Evolutionary conservation across 805 yeast genomes (phyloP), one percentile per base, ranked within the genome.

Genomic region (Wickerhamomyces hampshirensis): DNA sequence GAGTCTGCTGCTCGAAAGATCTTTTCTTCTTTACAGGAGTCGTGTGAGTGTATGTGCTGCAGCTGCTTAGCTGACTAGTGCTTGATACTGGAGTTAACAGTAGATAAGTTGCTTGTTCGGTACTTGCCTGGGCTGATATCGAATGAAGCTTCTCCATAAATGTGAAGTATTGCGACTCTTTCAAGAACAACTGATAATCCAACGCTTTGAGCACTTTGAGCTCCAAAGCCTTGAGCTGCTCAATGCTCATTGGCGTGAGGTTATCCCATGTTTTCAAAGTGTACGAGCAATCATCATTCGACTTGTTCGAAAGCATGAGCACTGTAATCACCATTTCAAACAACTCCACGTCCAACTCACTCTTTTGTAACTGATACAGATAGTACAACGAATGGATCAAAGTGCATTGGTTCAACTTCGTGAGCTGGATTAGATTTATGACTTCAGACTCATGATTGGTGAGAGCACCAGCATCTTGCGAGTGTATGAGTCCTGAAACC

Each of bases 211-310:
- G 32, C 5, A 52, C 44, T 3, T 23, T 24, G 9, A 53, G 37
- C 21, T 53, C 58, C 6, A 34, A 38, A 5, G 27, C 33, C 17
- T 46, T 50, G 6, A 53, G 28, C n/a, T 18, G 11, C 2, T 43
- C 21, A 3, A 39, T 33, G 1, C 41, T 31, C 12, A 53, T 30
- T 4, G 47, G 40, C 5, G 62, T 51, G 8, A 58, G 32, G 37
- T 47, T 50, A 14, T 52, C 55, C 78, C 78, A 72, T 6, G 77
- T 72, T 43, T 70, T 70, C 46, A 69, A 56, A 2, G 76, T 69
- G 42, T 69, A 72, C 28, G 69, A 64, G 34, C 68, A 73, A 44
- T 72, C 78, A 48, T 72, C 73, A 39, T 55, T 60, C 16, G 67
- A 55, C 50, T 72, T 72, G 51, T 72, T 71, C 55, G 58, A 51